Evolutionary conservation across 192 early-diverging fungal species (phyloP).

Genomic region (Spinellus fusiger): DNA sequence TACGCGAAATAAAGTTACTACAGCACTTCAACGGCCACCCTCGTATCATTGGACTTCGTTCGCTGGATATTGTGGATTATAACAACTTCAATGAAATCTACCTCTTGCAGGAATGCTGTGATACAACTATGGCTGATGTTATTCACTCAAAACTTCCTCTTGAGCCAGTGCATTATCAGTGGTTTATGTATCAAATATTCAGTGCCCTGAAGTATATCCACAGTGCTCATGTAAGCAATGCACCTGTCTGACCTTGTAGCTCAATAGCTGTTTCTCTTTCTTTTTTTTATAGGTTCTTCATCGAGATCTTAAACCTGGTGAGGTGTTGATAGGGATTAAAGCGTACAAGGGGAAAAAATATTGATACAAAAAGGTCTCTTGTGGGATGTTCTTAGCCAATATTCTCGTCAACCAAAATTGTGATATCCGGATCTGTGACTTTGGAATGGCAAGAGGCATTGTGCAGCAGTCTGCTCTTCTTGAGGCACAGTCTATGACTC

Average conservation of each 20-base stretch:
- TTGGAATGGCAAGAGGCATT: conserved; percentile 87
- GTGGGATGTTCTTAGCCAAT: conserved; percentile 45
- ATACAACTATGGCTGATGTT: conserved; percentile 69
- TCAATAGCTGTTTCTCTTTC: neutral
- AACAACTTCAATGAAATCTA: conserved; percentile 44
- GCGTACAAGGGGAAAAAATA: neutral
- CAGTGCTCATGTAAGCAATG: conserved; percentile 46
- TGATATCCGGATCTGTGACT: conserved; percentile 91
- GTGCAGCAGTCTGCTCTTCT: conserved; percentile 56
- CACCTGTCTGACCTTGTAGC: neutral
- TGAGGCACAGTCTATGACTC: conserved; percentile 77
- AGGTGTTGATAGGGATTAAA: neutral
- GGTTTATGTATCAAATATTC: conserved; percentile 67
- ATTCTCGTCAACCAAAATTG: conserved; percentile 87
- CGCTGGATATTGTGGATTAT: conserved; percentile 64
- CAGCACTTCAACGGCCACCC: conserved; percentile 85
- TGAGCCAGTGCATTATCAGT: conserved; percentile 44
- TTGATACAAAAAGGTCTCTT: neutral
- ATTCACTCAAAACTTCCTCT: conserved; percentile 48
- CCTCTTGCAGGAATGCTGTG: conserved; percentile 59
- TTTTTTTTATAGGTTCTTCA: conserved; percentile 59
- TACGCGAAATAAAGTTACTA: conserved; percentile 91
- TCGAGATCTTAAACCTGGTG: conserved; percentile 85
- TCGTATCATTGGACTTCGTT: conserved; percentile 42
- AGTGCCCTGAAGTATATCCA: conserved; percentile 68